A percentile compares a stretch with the other conserved stretches of the same genome.
Conservation (phyloP, 306 rosid species). For the Cucumis cinereus region DNA sequence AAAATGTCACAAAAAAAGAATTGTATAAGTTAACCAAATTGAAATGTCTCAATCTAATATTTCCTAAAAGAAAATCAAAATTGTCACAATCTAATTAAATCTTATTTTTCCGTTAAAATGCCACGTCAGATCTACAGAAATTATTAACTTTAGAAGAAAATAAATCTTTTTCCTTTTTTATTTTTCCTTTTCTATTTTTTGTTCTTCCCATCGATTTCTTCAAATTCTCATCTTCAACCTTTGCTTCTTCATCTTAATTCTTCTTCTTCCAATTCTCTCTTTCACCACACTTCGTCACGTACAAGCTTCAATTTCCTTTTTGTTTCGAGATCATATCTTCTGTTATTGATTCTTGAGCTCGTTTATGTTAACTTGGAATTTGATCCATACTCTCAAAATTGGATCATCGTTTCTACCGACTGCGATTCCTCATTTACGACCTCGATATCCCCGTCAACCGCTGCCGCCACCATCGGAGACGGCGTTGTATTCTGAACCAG, state of each 20-base stretch:
- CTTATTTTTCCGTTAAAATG: background rate
- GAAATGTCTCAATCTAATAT: background rate
- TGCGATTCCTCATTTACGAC: background rate
- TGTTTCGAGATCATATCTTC: background rate
- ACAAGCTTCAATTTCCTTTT: background rate
- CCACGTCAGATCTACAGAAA: background rate
- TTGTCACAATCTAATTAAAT: background rate
- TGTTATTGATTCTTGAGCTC: background rate
- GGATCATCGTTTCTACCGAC: background rate
- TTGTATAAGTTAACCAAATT: no score
- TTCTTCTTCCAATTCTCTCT: constrained; percentile 1
- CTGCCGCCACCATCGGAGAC: constrained; percentile 2
- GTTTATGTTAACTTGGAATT: background rate
- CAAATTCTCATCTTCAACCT: background rate
- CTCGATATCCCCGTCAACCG: constrained; percentile 1
- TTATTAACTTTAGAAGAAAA: background rate
- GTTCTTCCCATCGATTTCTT: background rate
- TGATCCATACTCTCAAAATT: background rate
- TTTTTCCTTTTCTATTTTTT: background rate
- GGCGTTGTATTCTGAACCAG: background rate
- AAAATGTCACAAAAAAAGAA: no score
- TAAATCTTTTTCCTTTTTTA: background rate
- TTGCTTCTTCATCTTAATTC: background rate
- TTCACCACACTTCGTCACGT: background rate
- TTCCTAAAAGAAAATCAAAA: background rate